Conservation (phyloP, 1,284 basidiomycete genomes). For the Vanrija pseudolonga region DNA sequence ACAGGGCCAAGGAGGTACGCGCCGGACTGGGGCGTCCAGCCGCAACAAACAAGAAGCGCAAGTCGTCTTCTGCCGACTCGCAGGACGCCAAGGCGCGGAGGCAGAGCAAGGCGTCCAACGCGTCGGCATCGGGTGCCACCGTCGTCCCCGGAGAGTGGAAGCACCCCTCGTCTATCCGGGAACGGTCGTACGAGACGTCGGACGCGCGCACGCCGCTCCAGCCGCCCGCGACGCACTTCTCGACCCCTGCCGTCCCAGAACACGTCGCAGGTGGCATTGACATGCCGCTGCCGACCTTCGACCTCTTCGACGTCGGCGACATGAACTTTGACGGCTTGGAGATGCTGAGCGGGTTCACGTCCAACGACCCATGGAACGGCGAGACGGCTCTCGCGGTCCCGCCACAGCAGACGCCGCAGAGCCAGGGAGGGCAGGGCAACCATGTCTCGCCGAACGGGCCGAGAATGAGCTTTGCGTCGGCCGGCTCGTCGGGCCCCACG, state of each 20-base stretch:
- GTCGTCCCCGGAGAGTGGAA: not conserved
- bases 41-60: constrained; percentile 25
- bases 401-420: too few relatives aligned
- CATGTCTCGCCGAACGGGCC: too few relatives aligned
- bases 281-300: not conserved
- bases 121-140: not conserved
- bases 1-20: constrained; percentile 40
- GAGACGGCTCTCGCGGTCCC: too few relatives aligned
- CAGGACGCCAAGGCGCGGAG: not conserved
- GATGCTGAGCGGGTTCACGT: constrained; percentile 42
- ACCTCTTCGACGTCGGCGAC: constrained; percentile 41
- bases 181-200: not conserved
- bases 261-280: constrained; percentile 11
- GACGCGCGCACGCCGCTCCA: not conserved
- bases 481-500: too few relatives aligned
- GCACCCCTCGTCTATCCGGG: not conserved
- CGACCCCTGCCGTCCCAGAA: not conserved
- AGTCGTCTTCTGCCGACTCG: constrained; percentile 5
- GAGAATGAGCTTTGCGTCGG: too few relatives aligned
- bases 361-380: constrained; percentile 16
- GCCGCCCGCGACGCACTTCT: not conserved
- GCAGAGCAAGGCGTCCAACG: not conserved
- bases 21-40: constrained; percentile 1
- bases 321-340: constrained; percentile 45
- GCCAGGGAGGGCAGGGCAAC: too few relatives aligned